phyloP scores from a whole-genome alignment of 805 yeast species.

The Yamadazyma insecticola region DNA sequence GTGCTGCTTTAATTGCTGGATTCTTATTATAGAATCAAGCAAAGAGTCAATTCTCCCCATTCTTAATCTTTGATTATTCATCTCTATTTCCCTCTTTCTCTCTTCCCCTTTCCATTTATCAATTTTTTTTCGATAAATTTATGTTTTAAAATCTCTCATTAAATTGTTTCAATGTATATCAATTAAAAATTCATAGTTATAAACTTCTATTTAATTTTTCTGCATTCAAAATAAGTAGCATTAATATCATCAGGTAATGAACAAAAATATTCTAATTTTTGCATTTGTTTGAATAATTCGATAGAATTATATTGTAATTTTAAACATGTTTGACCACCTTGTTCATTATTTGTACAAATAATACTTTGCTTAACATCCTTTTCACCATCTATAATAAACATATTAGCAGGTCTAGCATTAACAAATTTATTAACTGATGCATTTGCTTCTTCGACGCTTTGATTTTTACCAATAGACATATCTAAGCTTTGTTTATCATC shows the following conservation, averaged over 20 bases:
- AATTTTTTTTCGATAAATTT: too few relatives aligned
- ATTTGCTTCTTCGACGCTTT: slow-evolving; percentile 10
- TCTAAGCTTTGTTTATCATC: slow-evolving; percentile 9
- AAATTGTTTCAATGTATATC: slow-evolving; percentile 1
- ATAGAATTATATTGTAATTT: slow-evolving; percentile 36
- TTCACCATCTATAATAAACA: slow-evolving; percentile 41
- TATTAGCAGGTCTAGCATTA: slow-evolving; percentile 22
- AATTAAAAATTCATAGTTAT: neutral
- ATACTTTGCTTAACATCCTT: slow-evolving; percentile 33
- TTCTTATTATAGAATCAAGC: slow-evolving; percentile 5
- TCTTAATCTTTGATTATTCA: too few relatives aligned
- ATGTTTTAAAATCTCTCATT: slow-evolving; percentile 11
- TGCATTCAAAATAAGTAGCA: slow-evolving; percentile 50
- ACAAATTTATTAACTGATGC: slow-evolving; percentile 28
- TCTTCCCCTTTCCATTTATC: too few relatives aligned
- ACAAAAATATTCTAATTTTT: slow-evolving; percentile 45
- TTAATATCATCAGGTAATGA: slow-evolving; percentile 45
- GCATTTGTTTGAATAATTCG: slow-evolving; percentile 46
- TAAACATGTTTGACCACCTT: slow-evolving; percentile 46
- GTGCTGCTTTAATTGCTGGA: slow-evolving; percentile 5
- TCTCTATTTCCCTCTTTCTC: too few relatives aligned
- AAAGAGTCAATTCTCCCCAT: too few relatives aligned
- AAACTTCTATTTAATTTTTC: slow-evolving; percentile 29
- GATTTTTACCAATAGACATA: slow-evolving; percentile 5
- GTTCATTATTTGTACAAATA: slow-evolving; percentile 41